phyloP scores from a whole-genome alignment of 129 eudicot species.

The Flaveria brownii region DNA sequence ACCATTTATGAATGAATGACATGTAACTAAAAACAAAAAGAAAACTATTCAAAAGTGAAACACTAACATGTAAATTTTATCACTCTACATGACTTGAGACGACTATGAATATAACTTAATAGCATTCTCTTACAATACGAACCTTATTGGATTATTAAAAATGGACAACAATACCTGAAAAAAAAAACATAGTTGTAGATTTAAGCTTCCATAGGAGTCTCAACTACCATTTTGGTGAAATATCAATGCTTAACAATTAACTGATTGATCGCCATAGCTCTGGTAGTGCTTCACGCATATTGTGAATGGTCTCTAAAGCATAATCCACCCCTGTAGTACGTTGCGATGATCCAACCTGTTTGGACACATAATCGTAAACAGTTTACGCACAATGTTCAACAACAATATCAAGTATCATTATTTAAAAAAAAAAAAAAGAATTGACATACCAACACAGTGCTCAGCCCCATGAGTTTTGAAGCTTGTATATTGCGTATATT shows the following conservation, averaged over 20 bases:
- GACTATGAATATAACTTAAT: not conserved
- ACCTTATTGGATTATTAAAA: too few relatives aligned
- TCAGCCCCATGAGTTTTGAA: conserved; percentile 61
- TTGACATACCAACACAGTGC: conserved; percentile 69
- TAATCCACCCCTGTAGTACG: conserved; percentile 64
- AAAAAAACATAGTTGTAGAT: not conserved
- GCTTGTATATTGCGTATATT: conserved; percentile 72
- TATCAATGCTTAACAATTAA: conserved; percentile 34
- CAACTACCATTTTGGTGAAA: conserved; percentile 51
- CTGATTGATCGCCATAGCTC: conserved; percentile 68
- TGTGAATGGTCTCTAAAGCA: conserved; percentile 93
- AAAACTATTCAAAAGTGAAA: too few relatives aligned
- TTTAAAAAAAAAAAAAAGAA: not conserved
- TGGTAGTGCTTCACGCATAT: conserved; percentile 75
- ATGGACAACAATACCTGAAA: not conserved
- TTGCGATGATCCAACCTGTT: conserved; percentile 69
- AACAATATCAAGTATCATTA: conserved; percentile 38
- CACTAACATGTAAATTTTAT: not conserved
- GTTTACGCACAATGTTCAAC: not conserved
- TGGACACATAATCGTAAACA: not conserved
- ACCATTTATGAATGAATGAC: too few relatives aligned
- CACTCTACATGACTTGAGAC: too few relatives aligned
- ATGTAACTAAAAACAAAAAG: too few relatives aligned
- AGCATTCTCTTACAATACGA: too few relatives aligned
- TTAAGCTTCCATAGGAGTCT: conserved; percentile 71